Conservation (phyloP, 2,329 filamentous ascomycete species). For the Claviceps arundinis region DNA sequence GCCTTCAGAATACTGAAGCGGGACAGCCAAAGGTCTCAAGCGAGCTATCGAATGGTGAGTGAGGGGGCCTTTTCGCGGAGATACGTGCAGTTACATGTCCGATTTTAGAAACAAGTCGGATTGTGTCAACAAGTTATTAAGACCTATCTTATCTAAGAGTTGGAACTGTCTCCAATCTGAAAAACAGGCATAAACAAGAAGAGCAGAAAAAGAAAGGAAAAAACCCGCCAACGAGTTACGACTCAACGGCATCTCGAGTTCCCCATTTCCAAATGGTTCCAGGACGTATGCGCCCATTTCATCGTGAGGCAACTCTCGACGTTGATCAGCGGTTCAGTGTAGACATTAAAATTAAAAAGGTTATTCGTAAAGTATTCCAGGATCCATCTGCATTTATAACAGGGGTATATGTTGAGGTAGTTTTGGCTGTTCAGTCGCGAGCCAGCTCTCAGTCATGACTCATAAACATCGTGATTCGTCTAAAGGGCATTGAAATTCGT, state of each 20-base stretch:
- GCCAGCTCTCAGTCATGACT: neutral
- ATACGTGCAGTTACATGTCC: no score
- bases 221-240: neutral
- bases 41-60: no score
- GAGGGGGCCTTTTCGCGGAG: no score
- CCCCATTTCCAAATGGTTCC: neutral
- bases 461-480: neutral
- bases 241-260: neutral
- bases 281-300: no score
- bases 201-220: neutral
- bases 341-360: neutral
- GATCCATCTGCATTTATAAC: neutral
- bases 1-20: no score
- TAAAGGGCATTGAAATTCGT: neutral
- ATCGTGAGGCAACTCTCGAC: neutral
- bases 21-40: no score
- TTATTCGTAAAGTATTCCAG: no score
- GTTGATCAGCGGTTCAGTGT: neutral
- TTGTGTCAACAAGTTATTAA: neutral
- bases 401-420: neutral
- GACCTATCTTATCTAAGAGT: neutral
- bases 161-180: neutral
- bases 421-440: neutral
- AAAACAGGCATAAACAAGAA: neutral
- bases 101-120: no score